Percentiles rank a stretch among this genome's conserved stretches.
Conservation (phyloP, 2,329 filamentous ascomycete genomes). For the Dothideomycetes sp. region DNA sequence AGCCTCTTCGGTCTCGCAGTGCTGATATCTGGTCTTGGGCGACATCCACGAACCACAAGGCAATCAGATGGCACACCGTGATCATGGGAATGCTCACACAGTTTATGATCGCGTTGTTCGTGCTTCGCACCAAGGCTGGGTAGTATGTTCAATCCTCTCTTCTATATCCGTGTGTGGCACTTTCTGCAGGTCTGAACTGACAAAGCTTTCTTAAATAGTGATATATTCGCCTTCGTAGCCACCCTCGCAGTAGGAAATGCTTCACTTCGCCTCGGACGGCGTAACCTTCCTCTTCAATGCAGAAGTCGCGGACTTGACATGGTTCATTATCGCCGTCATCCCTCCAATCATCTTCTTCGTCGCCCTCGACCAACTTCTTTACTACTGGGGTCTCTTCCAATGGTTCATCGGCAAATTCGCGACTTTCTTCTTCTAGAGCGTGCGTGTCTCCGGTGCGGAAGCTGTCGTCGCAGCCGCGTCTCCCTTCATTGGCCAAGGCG, state of each 20-base stretch:
- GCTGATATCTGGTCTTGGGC: no score
- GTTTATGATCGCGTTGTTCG: no score
- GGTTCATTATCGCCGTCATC: slow-evolving; percentile 71
- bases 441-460: slow-evolving; percentile 80
- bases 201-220: no score
- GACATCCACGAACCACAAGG: no score
- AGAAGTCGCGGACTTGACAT: slow-evolving; percentile 26
- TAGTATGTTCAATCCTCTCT: no score
- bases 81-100: no score
- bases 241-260: slow-evolving; percentile 57
- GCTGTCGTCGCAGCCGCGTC: slow-evolving; percentile 89
- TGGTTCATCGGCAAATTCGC: slow-evolving; percentile 87
- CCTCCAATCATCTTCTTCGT: slow-evolving; percentile 96
- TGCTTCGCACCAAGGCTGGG: no score
- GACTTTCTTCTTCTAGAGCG: slow-evolving; percentile 80
- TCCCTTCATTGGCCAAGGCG: slow-evolving; percentile 88
- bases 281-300: slow-evolving; percentile 53
- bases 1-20: no score
- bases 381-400: slow-evolving; percentile 69
- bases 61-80: no score
- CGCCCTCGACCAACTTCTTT: slow-evolving; percentile 76
- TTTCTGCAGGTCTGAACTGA: no score
- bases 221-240: slow-evolving; percentile 87
- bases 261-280: slow-evolving; percentile 66
- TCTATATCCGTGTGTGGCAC: no score